Evolutionary conservation across 202 grass and related monocot genomes (phyloP), one percentile per base, ranked within the genome.

Genomic region (Musa balbisiana): DNA sequence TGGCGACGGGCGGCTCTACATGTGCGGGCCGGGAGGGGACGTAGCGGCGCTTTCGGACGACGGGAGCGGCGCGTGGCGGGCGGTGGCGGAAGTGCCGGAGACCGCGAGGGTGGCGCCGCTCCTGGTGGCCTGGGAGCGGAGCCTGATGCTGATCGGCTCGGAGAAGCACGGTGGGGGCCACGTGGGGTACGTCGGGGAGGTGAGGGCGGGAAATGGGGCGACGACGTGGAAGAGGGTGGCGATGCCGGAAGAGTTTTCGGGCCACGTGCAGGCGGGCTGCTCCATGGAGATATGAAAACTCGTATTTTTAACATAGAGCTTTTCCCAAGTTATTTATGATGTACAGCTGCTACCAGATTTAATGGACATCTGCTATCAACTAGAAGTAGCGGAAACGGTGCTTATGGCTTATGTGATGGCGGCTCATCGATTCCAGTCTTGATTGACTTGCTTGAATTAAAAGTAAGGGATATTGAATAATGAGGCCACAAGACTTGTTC

Each of bases 261-360:
- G 89, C 20, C 75, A 92, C 78, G 83, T 88, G 21, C 87, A 92
- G 68, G 82, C 74, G 1, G 79, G 84, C 2, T 92, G 87, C 71
- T 90, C 71, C 60, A 52, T 88, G 23, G 51, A 86, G 68, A 82
- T 98, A 20, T 62, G 58, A 62, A 62, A 17, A 43, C 33, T 43
- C 33, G 33, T 43, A 6, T 8, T 43, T 6, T 4, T 43, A 5
- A 6, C 33, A 43, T 5, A 43, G n/a, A 6, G 33, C 33, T 43
- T 43, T 43, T 43, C 33, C 33, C 33, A 5, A 43, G 33, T 43
- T 3, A 4, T 6, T 43, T 5, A 43, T 43, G 33, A 43, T 43
- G 33, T 43, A 43, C 33, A 43, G 33, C 33, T 43, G 33, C 33
- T 43, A 6, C 33, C 33, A 43, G 33, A 43, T 43, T 6, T 6